These are phyloP conservation scores for Diaporthe sp. DNA, from an alignment of 2,329 filamentous ascomycete species.

Conservation along the genomic window DNA sequence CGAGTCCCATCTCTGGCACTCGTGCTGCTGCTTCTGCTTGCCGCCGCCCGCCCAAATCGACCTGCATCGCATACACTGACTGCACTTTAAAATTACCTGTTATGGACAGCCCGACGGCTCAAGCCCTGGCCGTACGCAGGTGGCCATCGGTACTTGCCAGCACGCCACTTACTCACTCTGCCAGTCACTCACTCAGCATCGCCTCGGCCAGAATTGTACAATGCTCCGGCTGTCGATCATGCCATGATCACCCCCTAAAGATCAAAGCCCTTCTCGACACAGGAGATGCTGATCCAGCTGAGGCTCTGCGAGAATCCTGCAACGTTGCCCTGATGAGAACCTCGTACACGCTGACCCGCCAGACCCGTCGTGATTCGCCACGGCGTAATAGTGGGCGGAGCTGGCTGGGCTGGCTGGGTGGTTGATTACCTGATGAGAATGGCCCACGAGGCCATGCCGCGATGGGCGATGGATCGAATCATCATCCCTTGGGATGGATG, in stretches of 20 bases:
- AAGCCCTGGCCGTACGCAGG: not conserved
- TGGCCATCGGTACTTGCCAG: not conserved
- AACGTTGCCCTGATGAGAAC: slow-evolving; percentile 4
- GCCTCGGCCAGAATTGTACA: not conserved
- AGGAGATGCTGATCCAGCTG: not conserved
- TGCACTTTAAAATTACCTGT: not conserved
- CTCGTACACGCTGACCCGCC: not conserved
- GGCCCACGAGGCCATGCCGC: slow-evolving; percentile 18
- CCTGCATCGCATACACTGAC: not conserved
- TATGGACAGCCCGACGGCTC: slow-evolving; percentile 1
- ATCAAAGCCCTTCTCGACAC: slow-evolving; percentile 6
- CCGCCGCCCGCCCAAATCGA: slow-evolving; percentile 10
- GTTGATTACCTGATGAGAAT: not conserved
- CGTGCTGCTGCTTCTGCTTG: not conserved
- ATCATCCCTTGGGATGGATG: slow-evolving; percentile 13
- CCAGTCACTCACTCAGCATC: not conserved
- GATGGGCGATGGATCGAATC: not conserved
- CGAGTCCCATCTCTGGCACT: not conserved
- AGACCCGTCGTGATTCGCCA: slow-evolving; percentile 9
- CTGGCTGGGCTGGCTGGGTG: not conserved
- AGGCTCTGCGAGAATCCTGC: slow-evolving; percentile 9
- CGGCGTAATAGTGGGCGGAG: not conserved
- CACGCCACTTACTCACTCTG: not conserved
- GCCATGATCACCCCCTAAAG: slow-evolving; percentile 9
- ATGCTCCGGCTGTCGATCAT: slow-evolving; percentile 7